Evolutionary conservation across 2,329 filamentous ascomycete genomes (phyloP).

Genomic region (Colletotrichum sp.): DNA sequence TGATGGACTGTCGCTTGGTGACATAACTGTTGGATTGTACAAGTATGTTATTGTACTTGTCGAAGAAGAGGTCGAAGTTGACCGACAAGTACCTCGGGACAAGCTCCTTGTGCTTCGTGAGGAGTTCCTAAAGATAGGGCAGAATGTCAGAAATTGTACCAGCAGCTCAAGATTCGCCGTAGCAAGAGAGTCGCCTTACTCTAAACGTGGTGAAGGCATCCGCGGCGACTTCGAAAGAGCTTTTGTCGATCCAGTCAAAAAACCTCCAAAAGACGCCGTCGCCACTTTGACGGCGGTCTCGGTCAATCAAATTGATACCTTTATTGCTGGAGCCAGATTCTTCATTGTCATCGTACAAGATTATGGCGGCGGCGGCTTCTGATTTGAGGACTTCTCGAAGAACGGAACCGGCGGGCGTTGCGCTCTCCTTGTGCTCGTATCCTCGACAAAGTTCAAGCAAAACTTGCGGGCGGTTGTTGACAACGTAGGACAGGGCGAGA

Average conservation of each 20-base stretch:
- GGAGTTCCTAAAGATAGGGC: conserved; percentile 68
- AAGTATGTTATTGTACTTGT: conserved; percentile 84
- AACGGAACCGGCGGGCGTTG: conserved; percentile 88
- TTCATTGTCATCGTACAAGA: conserved; percentile 88
- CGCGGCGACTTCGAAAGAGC: conserved; percentile 93
- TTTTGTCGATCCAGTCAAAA: conserved; percentile 96
- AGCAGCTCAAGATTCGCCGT: not conserved
- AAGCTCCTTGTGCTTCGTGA: conserved; percentile 92
- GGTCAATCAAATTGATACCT: conserved; percentile 78
- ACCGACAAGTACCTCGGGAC: conserved; percentile 85
- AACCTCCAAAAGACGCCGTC: conserved; percentile 94
- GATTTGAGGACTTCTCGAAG: conserved; percentile 87
- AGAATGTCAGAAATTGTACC: not conserved
- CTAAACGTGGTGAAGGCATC: conserved; percentile 98
- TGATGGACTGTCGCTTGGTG: conserved; percentile 97
- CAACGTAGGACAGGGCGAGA: conserved; percentile 85
- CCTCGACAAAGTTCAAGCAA: conserved; percentile 87
- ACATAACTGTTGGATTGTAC: conserved; percentile 96
- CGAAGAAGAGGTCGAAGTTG: conserved; percentile 94
- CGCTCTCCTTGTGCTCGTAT: conserved; percentile 89
- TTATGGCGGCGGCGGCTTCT: conserved; percentile 87
- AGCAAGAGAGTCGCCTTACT: conserved; percentile 52
- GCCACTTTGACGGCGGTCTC: conserved; percentile 75
- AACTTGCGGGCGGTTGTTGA: conserved; percentile 84
- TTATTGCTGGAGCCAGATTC: conserved; percentile 73